Conservation (phyloP, 176 grass and related monocot species). For the Melocanna baccifera region DNA sequence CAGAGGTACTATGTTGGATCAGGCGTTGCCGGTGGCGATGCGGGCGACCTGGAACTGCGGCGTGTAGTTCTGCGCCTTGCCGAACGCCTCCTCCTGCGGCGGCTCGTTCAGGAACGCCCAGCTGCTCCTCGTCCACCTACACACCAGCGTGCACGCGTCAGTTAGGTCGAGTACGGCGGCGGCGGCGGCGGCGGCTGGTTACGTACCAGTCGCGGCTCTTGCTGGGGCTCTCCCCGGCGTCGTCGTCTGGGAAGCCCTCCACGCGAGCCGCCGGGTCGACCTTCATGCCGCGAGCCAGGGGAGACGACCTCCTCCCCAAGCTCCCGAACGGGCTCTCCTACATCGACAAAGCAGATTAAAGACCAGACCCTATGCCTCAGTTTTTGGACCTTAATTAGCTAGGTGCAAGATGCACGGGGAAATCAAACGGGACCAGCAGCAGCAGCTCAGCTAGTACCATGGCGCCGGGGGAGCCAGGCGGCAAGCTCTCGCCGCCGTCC, state of each 20-base stretch:
- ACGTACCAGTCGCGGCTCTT: constrained; percentile 50
- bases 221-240: constrained; percentile 31
- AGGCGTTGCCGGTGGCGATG: constrained; percentile 34
- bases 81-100: constrained; percentile 49
- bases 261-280: background rate
- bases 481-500: constrained; percentile 19
- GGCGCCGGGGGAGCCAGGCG: background rate
- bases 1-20: background rate
- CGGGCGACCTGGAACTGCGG: constrained; percentile 68
- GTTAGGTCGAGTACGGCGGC: background rate
- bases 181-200: too few relatives aligned
- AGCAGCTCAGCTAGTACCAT: background rate
- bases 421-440: too few relatives aligned
- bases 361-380: background rate
- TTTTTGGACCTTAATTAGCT: background rate
- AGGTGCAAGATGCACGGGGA: too few relatives aligned
- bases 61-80: constrained; percentile 49
- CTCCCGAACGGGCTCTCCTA: constrained; percentile 25
- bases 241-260: constrained; percentile 13
- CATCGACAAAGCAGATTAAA: background rate
- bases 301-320: constrained; percentile 7
- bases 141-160: too few relatives aligned
- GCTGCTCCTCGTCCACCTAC: constrained; percentile 90
- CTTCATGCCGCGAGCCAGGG: background rate
- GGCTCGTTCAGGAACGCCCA: constrained; percentile 89